phyloP scores from a whole-genome alignment of 345 rosid genomes.

The Euphorbia tirucalli region DNA sequence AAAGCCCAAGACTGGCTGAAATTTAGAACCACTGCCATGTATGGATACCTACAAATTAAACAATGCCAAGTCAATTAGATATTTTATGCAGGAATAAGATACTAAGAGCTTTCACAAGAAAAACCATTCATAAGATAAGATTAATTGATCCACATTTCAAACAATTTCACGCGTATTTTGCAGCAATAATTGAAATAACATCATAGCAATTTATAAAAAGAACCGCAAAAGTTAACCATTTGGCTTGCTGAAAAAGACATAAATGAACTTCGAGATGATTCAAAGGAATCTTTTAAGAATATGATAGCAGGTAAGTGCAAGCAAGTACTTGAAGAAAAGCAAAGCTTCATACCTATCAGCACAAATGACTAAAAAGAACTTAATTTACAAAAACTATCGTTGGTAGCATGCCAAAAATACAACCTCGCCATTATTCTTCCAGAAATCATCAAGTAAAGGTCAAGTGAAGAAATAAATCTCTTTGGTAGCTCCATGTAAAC shows the following conservation, averaged over 20 bases:
- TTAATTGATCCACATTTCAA: conserved; percentile 1
- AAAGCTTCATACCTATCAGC: neutral
- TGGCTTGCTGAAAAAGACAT: neutral
- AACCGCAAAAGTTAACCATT: neutral
- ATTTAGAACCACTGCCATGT: conserved; percentile 92
- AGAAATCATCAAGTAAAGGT: neutral
- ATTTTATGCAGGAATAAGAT: neutral
- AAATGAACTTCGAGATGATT: neutral
- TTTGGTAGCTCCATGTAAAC: too few relatives aligned
- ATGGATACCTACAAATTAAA: conserved; percentile 75
- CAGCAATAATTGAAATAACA: neutral
- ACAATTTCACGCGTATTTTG: neutral
- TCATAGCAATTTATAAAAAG: neutral
- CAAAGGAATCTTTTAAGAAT: neutral
- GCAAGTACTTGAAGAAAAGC: neutral
- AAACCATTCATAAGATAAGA: neutral
- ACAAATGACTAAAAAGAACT: neutral
- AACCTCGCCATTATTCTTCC: neutral
- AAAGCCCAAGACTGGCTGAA: conserved; percentile 99
- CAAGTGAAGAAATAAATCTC: neutral
- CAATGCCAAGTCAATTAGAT: conserved; percentile 15
- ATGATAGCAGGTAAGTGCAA: too few relatives aligned
- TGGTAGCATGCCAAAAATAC: neutral
- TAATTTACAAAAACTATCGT: neutral
- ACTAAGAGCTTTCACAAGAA: conserved; percentile 5